Evolutionary conservation across 805 yeast species (phyloP).

Genomic region (Yamadazyma philogaea): DNA sequence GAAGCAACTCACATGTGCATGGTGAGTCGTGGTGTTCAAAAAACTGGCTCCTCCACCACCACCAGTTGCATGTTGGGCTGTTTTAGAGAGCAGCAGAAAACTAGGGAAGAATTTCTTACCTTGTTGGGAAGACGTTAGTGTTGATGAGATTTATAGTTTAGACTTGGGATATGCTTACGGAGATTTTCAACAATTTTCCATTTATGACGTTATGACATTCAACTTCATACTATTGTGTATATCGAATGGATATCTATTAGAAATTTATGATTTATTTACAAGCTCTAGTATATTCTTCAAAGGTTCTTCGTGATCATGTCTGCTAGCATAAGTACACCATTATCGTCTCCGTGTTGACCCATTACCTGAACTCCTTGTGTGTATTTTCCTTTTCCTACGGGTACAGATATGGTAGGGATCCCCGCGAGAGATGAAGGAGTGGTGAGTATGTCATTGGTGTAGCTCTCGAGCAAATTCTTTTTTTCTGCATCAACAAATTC

Average conservation of each 20-base stretch:
- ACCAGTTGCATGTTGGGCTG: conserved; percentile 98
- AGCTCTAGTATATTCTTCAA: too few species aligned
- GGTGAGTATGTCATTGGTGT: conserved; percentile 79
- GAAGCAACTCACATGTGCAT: conserved; percentile 99
- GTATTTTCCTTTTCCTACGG: conserved; percentile 35
- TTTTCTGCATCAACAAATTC: conserved; percentile 36
- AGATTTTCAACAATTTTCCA: conserved; percentile 18
- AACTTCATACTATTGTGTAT: conserved; percentile 22
- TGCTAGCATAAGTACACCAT: conserved; percentile 47
- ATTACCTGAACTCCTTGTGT: conserved; percentile 70
- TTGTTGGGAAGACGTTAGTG: conserved; percentile 59
- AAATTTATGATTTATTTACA: too few species aligned
- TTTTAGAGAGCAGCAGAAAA: conserved; percentile 88
- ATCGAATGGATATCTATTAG: conserved; percentile 8
- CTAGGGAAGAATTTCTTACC: conserved; percentile 92
- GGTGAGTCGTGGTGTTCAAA: conserved; percentile 97
- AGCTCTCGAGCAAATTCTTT: conserved; percentile 54
- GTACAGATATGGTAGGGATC: conserved; percentile 78
- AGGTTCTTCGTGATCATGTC: background rate
- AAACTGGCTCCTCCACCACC: conserved; percentile 87
- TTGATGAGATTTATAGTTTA: background rate
- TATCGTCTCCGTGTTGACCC: conserved; percentile 86
- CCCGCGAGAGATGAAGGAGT: conserved; percentile 93
- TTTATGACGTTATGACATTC: conserved; percentile 32
- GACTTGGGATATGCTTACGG: conserved; percentile 3